Evolutionary conservation across 768 basidiomycete genomes (phyloP), one percentile per base, ranked within the genome.

Genomic region (Agaricus blazei): DNA sequence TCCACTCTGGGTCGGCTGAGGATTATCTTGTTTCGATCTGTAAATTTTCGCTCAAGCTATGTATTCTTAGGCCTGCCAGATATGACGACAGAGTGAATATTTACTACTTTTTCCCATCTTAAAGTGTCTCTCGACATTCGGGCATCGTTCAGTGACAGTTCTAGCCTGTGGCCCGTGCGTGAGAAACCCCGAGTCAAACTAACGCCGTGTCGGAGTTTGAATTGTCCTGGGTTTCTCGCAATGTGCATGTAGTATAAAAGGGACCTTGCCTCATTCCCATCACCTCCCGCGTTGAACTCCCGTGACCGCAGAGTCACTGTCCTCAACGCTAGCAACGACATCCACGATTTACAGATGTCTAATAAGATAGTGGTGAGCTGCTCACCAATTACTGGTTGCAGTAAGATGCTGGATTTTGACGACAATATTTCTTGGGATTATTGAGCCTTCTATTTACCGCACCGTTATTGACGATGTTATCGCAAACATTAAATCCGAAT

Each of bases 301-400:
- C 57, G 46, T 60, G 65, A 70, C 64, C 68, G 71, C 68, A 67
- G 68, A 68, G 68, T 63, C 62, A 65, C 61, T 61, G 52, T 65
- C 69, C 67, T 62, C 64, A 62, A 67, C 67, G 63, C 62, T 67
- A 62, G 60, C 62, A 61, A 62, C 64, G 64, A 65, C 70, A 65
- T 67, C 65, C 54, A 65, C 46, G 47, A 48, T 48, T 42, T 48
- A 63, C 67, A 64, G 64, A 96, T 95, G 93, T 94, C 93, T 58
- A 96, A 96, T 87, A 95, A 95, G 80, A 92, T 93, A 79, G 93
- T 96, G 85, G 93, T 94, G 82, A 90, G 90, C 87, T 84, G 75
- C 80, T 82, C 84, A 80, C 81, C 75, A 72, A 78, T 72, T 73
- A 72, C 64, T 72, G 71, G 74, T 69, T 69, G 73, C 79, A 76